Evolutionary conservation across 495 filamentous ascomycete genomes (phyloP), one percentile per base, ranked within the genome.

Genomic region (Penicillium soppii): DNA sequence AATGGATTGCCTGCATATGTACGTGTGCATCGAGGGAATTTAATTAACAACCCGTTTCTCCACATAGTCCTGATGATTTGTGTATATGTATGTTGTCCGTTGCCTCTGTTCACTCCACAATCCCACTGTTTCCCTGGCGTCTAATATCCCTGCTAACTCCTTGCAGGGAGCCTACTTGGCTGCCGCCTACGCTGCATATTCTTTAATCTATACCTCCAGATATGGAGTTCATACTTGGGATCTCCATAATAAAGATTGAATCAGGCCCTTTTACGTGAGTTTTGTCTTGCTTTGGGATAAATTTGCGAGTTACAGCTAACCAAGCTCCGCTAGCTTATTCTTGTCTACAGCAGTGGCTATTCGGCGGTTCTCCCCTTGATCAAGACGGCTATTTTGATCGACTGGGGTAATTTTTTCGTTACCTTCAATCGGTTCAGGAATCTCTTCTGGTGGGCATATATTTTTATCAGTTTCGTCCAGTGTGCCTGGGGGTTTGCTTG

Each of bases 151-250:
- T 15, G n/a, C 29, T 57, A 49, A 53, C 5, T 8, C 17, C 36
- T 7, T 47, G 2, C 22, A 62, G 59, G 63, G 54, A 23, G 52
- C 56, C 32, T 66, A 58, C 36, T 62, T 54, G 50, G 63, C 54
- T 5, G 58, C 59, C 5, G 47, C 49, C 2, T 66, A 63, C 36
- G 54, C 55, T 10, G 53, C 41, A 8, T 61, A 59, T 32, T 36
- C 26, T 6, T 35, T 61, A 44, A 61, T 61, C 2, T 39, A 43
- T 16, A 56, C 47, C 1, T 58, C 62, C 2, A 58, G 62, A 0
- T 65, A 59, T 23, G 59, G 43, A 39, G 58, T 65, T 13, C 58
- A 61, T 20, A 54, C 47, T 1, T 65, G 58, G 62, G 53, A 65
- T 27, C 47, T 65, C 16, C 43, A 27, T 4, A 57, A 54, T 12